A percentile compares a stretch with the other conserved stretches of the same genome.
These are phyloP conservation scores for Mercurialis annua DNA, from an alignment of 345 rosid species.

Conservation along the genomic window DNA sequence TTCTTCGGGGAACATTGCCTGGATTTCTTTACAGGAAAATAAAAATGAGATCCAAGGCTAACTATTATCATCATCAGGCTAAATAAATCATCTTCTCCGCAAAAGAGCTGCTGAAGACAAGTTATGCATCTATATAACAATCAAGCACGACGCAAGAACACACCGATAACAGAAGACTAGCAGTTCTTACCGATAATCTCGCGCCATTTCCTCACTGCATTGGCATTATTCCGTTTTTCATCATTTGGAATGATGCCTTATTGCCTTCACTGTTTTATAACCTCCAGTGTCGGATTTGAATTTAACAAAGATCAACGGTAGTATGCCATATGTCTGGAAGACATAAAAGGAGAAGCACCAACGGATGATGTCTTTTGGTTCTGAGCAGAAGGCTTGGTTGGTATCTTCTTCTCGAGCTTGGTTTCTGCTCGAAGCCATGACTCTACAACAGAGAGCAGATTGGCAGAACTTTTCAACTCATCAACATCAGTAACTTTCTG, in stretches of 20 bases:
- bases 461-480: slow-evolving; percentile 61
- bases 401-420: slow-evolving; percentile 53
- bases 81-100: slow-evolving; percentile 1
- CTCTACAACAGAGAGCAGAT: slow-evolving; percentile 82
- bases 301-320: slow-evolving; percentile 46
- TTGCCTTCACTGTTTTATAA: background rate
- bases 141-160: background rate
- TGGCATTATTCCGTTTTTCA: background rate
- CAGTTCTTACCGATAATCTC: background rate
- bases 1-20: no score
- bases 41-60: background rate
- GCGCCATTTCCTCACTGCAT: background rate
- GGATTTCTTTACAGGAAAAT: background rate
- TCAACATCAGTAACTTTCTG: slow-evolving; percentile 48
- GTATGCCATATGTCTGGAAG: slow-evolving; percentile 92
- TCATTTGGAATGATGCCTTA: background rate
- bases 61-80: background rate
- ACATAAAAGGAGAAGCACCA: slow-evolving; percentile 60
- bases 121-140: background rate
- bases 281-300: background rate
- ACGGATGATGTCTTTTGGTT: slow-evolving; percentile 42
- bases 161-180: background rate
- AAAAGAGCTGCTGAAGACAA: slow-evolving; percentile 3
- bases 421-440: slow-evolving; percentile 83
- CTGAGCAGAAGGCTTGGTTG: slow-evolving; percentile 33